Percentiles rank a stretch among this genome's conserved stretches.
Evolutionary conservation across 2,329 filamentous ascomycete species (phyloP).

Genomic region (Apiospora hydei): DNA sequence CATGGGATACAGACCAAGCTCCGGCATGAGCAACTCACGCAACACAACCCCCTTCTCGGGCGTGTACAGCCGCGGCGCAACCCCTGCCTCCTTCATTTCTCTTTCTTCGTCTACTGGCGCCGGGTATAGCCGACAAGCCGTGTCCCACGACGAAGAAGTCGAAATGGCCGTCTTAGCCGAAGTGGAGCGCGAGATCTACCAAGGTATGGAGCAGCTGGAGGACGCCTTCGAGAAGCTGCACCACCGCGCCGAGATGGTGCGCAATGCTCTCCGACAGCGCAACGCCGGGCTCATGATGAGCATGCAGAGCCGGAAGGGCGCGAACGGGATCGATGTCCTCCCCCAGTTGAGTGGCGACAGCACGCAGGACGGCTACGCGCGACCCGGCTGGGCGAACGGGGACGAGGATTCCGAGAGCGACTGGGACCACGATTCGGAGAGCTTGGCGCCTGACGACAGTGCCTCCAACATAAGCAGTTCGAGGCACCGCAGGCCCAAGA

Average conservation of each 20-base stretch:
- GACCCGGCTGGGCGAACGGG: conserved; percentile 53
- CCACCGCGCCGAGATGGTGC: conserved; percentile 80
- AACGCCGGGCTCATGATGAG: conserved; percentile 76
- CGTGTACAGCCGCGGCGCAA: conserved; percentile 62
- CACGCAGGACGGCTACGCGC: conserved; percentile 53
- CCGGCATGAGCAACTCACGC: conserved; percentile 51
- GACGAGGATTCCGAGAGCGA: conserved; percentile 65
- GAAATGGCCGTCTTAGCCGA: conserved; percentile 91
- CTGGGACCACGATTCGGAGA: conserved; percentile 62
- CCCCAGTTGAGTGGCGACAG: conserved; percentile 57
- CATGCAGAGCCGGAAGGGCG: conserved; percentile 62
- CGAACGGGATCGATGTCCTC: conserved; percentile 60
- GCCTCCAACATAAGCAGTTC: conserved; percentile 83
- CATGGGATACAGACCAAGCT: conserved; percentile 48
- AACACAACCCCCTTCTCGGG: conserved; percentile 58
- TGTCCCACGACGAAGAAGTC: conserved; percentile 92
- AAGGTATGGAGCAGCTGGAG: conserved; percentile 92
- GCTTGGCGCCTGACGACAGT: conserved; percentile 78
- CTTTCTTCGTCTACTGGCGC: conserved; percentile 49
- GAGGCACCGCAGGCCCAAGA: conserved; percentile 70
- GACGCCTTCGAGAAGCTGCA: conserved; percentile 95
- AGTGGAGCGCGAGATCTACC: conserved; percentile 91
- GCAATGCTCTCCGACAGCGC: conserved; percentile 80
- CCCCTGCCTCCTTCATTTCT: conserved; percentile 56
- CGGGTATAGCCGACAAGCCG: conserved; percentile 60